These are phyloP conservation scores for Phaseolus coccineus DNA, from an alignment of 331 rosid genomes.

Conservation along the genomic window DNA sequence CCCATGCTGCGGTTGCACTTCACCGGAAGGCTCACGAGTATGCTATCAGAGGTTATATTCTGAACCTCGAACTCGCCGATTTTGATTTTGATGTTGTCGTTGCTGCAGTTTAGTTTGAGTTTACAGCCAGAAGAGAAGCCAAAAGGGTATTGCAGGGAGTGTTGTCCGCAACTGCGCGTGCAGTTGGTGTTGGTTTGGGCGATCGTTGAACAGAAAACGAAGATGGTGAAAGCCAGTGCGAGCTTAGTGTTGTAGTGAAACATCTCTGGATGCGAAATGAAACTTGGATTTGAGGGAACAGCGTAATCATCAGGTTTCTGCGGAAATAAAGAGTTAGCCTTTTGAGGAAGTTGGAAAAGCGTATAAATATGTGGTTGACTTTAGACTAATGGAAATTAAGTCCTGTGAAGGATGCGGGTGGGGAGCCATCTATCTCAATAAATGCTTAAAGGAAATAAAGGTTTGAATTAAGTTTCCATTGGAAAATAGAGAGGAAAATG, in stretches of 20 bases:
- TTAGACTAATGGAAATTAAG: slow-evolving; percentile 52
- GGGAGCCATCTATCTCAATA: slow-evolving; percentile 67
- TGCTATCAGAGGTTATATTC: slow-evolving; percentile 56
- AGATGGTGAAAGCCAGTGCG: slow-evolving; percentile 42
- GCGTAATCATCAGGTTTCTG: slow-evolving; percentile 49
- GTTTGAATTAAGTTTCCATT: neutral
- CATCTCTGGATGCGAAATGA: slow-evolving; percentile 50
- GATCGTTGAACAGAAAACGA: slow-evolving; percentile 43
- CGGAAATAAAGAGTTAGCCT: slow-evolving; percentile 4
- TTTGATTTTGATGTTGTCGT: neutral
- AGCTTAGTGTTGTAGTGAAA: slow-evolving; percentile 18
- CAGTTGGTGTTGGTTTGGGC: slow-evolving; percentile 34
- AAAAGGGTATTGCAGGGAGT: slow-evolving; percentile 62
- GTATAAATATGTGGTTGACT: slow-evolving; percentile 4
- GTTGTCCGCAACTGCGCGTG: slow-evolving; percentile 36
- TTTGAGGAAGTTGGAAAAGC: slow-evolving; percentile 17
- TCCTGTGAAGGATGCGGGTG: slow-evolving; percentile 60
- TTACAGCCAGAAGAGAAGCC: slow-evolving; percentile 55
- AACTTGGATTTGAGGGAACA: slow-evolving; percentile 13
- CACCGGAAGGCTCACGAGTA: slow-evolving; percentile 57
- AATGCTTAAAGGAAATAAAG: slow-evolving; percentile 52
- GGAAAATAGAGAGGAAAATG: neutral
- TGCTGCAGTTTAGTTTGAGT: slow-evolving; percentile 56
- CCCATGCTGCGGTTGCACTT: slow-evolving; percentile 47
- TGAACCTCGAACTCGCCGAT: slow-evolving; percentile 54